Base-by-base conservation (phyloP, 495 filamentous ascomycete species). In the Penicillium goetzii region DNA sequence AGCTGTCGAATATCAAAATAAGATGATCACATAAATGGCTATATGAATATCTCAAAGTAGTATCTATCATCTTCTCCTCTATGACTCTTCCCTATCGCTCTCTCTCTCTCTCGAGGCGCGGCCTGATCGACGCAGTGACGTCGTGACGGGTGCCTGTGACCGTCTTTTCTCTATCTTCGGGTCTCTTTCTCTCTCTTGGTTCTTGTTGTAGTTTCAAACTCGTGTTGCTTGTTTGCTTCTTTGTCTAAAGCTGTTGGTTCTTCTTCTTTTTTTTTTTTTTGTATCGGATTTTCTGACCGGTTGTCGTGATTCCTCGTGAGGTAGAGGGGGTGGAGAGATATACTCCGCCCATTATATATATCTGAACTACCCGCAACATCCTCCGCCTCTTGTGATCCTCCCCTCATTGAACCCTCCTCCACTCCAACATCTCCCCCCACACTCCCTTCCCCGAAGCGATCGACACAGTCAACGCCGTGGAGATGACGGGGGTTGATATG, bases 401-500 rank as follows among this genome's bases (percentile, higher is more conserved):
- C 25, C 40, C 41, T 15, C 56, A 28, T 14, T 3, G 38, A 30
- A 40, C 43, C n/a, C 28, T 15, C 47, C 43, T 17, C 23, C 30
- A 15, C 50, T 11, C 59, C 30, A 21, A 10, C 43, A 23, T 23
- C 19, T 14, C 32, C 36, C 57, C n/a, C 56, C 53, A 33, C 43
- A 25, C 43, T 21, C 17, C 25, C 19, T 5, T 40, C 41, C 33
- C 19, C 50, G 14, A 19, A 53, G 30, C 34, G n/a, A 38, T n/a
- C 56, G 26, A 33, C 15, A 45, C 26, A 55, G 21, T 49, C 43
- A 47, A 51, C 21, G 55, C 45, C 40, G 36, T 59, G 71, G 64
- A 58, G 58, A 90, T 91, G 88, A 82, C 81, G 47, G 83, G 76
- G 56, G 80, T 85, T 23, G 85, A 90, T 66, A 76, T 90, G 69